Evolutionary conservation across 1,284 basidiomycete species (phyloP).

Genomic region (Wolfiporia cocos): DNA sequence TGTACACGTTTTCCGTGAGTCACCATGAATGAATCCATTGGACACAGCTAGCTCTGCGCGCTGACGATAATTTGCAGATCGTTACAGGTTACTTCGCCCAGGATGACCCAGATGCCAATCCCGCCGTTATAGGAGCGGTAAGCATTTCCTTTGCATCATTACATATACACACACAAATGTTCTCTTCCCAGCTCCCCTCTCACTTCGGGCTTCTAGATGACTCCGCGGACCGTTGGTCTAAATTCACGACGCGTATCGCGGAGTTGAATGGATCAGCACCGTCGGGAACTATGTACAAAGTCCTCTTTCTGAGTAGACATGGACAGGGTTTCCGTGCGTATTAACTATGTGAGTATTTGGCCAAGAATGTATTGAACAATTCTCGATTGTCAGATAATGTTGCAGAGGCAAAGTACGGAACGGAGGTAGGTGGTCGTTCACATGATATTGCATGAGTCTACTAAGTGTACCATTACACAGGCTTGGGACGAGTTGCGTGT

Average conservation of each 20-base stretch:
- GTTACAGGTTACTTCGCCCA: constrained; percentile 29
- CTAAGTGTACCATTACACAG: constrained; percentile 15
- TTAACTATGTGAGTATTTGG: too few species aligned
- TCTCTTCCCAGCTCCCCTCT: constrained; percentile 39
- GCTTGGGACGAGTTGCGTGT: constrained; percentile 51
- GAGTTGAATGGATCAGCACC: constrained; percentile 39
- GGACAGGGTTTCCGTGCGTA: constrained; percentile 66
- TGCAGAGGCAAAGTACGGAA: constrained; percentile 68
- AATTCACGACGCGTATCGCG: constrained; percentile 36
- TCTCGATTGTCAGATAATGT: constrained; percentile 64
- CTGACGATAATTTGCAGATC: constrained; percentile 12
- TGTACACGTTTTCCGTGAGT: too few species aligned
- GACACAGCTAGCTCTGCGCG: background rate
- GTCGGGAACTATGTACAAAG: constrained; percentile 43
- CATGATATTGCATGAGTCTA: constrained; percentile 2
- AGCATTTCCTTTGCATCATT: too few species aligned
- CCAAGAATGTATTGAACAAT: too few species aligned
- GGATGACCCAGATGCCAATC: constrained; percentile 20
- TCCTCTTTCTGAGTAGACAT: constrained; percentile 64
- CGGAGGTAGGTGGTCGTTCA: constrained; percentile 31
- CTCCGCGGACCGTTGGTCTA: constrained; percentile 46
- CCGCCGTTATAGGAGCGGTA: constrained; percentile 22
- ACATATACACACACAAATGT: too few species aligned
- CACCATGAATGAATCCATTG: too few species aligned
- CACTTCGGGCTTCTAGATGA: constrained; percentile 58